Evolutionary conservation across 495 filamentous ascomycete genomes (phyloP), one percentile per base, ranked within the genome.

Genomic region (Aspergillus wentii): DNA sequence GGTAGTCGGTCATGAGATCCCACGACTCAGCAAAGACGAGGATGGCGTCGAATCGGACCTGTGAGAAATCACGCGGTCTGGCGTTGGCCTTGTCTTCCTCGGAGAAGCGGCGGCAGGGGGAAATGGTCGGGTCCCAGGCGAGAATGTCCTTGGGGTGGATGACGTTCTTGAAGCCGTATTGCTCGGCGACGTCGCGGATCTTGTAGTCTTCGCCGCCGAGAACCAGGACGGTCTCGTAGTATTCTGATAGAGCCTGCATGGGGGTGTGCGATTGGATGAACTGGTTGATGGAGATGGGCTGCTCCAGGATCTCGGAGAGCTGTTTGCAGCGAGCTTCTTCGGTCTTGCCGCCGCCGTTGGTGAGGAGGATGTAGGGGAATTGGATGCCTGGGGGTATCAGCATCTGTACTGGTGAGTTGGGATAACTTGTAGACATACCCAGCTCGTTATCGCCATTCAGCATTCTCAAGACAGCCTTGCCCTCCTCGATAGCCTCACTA

Each of bases 221-320:
- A 14, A 95, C 86, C 3, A 95, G 75, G 11, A 94, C 87, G 11
- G 87, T 91, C 17, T 79, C 68, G 65, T 90, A 92, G 56, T 82
- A 82, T 57, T 78, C 73, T 9, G 86, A 78, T 76, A 94, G 80
- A 47, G 91, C 87, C 48, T 83, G 79, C 84, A 96, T 94, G 26
- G 89, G 90, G 30, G 90, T 95, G 65, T 96, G 90, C 8, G 86
- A 88, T 57, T 89, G 91, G 61, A 95, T 89, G 71, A 95, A 94
- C 56, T 94, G 89, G 41, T 85, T 83, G 3, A 83, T 85, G 1
- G 87, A 85, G 44, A 95, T 82, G 41, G 65, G 64, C 20, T 80
- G 66, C 40, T 87, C 79, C 19, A 96, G 76, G 49, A 86, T 79
- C 46, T 82, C 63, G 45, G 79, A 80, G 11, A 94, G 76, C 49